phyloP scores from a whole-genome alignment of 345 rosid species.

The Moricandia moricandioides region DNA sequence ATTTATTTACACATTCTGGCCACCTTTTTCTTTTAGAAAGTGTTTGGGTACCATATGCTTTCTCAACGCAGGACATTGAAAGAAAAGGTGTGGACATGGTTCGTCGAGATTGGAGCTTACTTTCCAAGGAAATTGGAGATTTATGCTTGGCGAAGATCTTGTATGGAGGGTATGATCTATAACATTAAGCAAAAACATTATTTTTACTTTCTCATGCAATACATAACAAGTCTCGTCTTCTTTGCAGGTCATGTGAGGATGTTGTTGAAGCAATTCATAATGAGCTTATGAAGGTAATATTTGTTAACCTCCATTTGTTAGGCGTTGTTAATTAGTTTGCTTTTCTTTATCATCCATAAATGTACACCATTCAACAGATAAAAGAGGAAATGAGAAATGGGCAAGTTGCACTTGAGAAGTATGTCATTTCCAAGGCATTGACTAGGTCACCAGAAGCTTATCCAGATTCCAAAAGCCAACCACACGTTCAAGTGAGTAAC shows the following conservation, averaged over 20 bases:
- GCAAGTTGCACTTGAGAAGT: slow-evolving; percentile 84
- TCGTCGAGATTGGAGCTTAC: slow-evolving; percentile 97
- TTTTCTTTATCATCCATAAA: slow-evolving; percentile 5
- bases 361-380: slow-evolving; percentile 53
- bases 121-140: slow-evolving; percentile 92
- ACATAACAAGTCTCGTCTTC: slow-evolving; percentile 12
- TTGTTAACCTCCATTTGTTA: not conserved
- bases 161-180: slow-evolving; percentile 75
- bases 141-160: slow-evolving; percentile 78
- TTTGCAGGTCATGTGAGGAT: slow-evolving; percentile 85
- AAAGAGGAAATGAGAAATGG: slow-evolving; percentile 93
- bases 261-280: slow-evolving; percentile 86
- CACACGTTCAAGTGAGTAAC: slow-evolving; percentile 83
- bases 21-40: slow-evolving; percentile 16
- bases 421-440: slow-evolving; percentile 88
- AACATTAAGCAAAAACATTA: not conserved
- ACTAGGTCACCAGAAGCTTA: slow-evolving; percentile 95
- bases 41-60: slow-evolving; percentile 29
- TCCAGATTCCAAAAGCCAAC: slow-evolving; percentile 94
- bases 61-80: slow-evolving; percentile 76
- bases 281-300: slow-evolving; percentile 74
- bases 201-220: slow-evolving; percentile 7
- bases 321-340: not conserved
- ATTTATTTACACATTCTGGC: slow-evolving; percentile 1
- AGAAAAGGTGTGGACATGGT: slow-evolving; percentile 99